These are phyloP conservation scores for Populus hybrid DNA, from an alignment of 441 rosid species.

Conservation along the genomic window DNA sequence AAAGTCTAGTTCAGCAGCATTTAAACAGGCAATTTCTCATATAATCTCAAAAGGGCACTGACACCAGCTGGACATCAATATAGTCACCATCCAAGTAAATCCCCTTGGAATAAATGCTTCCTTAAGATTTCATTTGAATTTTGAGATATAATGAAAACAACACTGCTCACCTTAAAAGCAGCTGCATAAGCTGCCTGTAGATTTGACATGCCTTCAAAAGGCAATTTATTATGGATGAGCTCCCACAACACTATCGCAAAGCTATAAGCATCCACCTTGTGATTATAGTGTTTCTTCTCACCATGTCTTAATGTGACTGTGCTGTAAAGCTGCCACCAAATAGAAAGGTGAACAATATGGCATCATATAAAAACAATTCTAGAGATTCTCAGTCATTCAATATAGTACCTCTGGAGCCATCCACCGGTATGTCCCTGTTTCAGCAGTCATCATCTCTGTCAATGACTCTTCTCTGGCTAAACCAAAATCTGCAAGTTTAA, in stretches of 20 bases:
- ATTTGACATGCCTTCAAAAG: conserved; percentile 99
- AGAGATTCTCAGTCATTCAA: neutral
- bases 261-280: conserved; percentile 95
- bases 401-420: conserved; percentile 92
- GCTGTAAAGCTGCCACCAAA: conserved; percentile 70
- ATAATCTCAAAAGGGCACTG: conserved; percentile 1
- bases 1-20: neutral
- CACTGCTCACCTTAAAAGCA: conserved; percentile 75
- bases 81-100: neutral
- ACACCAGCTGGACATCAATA: neutral
- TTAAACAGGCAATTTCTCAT: neutral
- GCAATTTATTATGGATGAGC: conserved; percentile 86
- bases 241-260: conserved; percentile 96
- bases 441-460: conserved; percentile 99
- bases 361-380: neutral
- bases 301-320: conserved; percentile 93
- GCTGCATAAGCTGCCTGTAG: conserved; percentile 99
- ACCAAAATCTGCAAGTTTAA: conserved; percentile 94
- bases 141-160: neutral
- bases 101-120: neutral
- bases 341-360: conserved; percentile 4
- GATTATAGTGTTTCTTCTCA: conserved; percentile 93
- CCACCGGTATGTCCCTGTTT: conserved; percentile 97
- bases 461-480: conserved; percentile 96
- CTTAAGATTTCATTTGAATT: neutral